Percentiles rank a stretch among this genome's conserved stretches.
Evolutionary conservation across 1,284 basidiomycete species (phyloP).

Genomic region (Chiua sp.): DNA sequence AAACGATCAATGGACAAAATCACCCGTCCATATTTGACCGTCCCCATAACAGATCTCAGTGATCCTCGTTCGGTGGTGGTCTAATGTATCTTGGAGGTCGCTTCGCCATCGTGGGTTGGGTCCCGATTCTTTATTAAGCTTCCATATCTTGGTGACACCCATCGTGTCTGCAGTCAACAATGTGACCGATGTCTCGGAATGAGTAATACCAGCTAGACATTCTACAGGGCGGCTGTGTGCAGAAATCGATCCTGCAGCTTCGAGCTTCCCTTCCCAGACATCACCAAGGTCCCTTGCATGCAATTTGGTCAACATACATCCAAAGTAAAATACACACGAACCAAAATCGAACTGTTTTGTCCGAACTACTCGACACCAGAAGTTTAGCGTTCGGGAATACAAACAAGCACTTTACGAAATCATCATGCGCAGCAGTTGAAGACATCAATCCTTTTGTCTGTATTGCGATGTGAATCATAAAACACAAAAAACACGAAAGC

Average conservation of each 20-base stretch:
- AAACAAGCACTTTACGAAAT: slow-evolving; percentile 86
- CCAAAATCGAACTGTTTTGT: slow-evolving; percentile 91
- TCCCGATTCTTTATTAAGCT: slow-evolving; percentile 55
- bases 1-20: slow-evolving; percentile 16
- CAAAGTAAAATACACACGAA: slow-evolving; percentile 36
- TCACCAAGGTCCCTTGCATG: slow-evolving; percentile 63
- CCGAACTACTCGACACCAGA: slow-evolving; percentile 88
- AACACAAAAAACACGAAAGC: background rate
- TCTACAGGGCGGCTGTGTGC: slow-evolving; percentile 78
- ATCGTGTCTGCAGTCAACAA: slow-evolving; percentile 88
- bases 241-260: slow-evolving; percentile 66
- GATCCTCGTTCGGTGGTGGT: slow-evolving; percentile 80
- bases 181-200: slow-evolving; percentile 50
- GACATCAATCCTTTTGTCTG: slow-evolving; percentile 76
- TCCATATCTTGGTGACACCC: slow-evolving; percentile 82
- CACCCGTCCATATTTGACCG: slow-evolving; percentile 87
- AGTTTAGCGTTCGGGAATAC: slow-evolving; percentile 69
- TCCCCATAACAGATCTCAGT: slow-evolving; percentile 71
- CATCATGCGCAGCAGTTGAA: slow-evolving; percentile 78
- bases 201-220: slow-evolving; percentile 55
- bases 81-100: slow-evolving; percentile 61
- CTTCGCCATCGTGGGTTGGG: slow-evolving; percentile 56
- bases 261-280: slow-evolving; percentile 47
- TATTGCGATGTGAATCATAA: slow-evolving; percentile 10
- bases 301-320: background rate